Evolutionary conservation across 805 yeast genomes (phyloP).

Genomic region (Schwanniomyces occidentalis): DNA sequence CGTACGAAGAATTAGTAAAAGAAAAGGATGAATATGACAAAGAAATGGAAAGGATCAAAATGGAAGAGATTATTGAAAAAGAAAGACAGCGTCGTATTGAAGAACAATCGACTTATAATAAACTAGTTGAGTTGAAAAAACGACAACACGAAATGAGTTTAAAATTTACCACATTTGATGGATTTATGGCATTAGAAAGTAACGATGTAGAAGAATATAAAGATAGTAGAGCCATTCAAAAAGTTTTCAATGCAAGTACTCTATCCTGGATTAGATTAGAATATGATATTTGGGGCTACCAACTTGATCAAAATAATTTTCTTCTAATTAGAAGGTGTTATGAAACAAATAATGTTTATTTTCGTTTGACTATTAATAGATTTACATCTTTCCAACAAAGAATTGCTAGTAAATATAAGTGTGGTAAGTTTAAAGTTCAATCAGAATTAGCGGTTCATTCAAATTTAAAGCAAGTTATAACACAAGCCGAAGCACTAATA

Average conservation of each 20-base stretch:
- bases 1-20: conserved; percentile 30
- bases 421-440: conserved; percentile 12
- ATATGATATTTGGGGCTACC: conserved; percentile 33
- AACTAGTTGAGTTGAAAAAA: conserved; percentile 11
- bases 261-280: conserved; percentile 32
- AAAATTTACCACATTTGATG: conserved; percentile 39
- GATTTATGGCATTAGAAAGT: conserved; percentile 29
- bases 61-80: conserved; percentile 7
- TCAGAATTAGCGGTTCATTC: conserved; percentile 8
- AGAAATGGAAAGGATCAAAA: conserved; percentile 11
- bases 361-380: conserved; percentile 11
- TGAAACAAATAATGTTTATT: conserved; percentile 6
- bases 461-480: conserved; percentile 17
- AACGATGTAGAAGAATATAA: conserved; percentile 10
- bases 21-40: conserved; percentile 11
- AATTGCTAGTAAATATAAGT: conserved; percentile 19
- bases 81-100: conserved; percentile 12
- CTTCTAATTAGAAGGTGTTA: conserved; percentile 8
- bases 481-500: conserved; percentile 17
- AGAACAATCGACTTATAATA: conserved; percentile 10
- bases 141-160: conserved; percentile 18
- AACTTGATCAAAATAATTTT: conserved; percentile 7
- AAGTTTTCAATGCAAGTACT: conserved; percentile 12
- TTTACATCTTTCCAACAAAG: conserved; percentile 15
- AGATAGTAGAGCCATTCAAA: conserved; percentile 11